Conservation (phyloP, 116 monocot species). For the Dioscorea cayenensis region DNA sequence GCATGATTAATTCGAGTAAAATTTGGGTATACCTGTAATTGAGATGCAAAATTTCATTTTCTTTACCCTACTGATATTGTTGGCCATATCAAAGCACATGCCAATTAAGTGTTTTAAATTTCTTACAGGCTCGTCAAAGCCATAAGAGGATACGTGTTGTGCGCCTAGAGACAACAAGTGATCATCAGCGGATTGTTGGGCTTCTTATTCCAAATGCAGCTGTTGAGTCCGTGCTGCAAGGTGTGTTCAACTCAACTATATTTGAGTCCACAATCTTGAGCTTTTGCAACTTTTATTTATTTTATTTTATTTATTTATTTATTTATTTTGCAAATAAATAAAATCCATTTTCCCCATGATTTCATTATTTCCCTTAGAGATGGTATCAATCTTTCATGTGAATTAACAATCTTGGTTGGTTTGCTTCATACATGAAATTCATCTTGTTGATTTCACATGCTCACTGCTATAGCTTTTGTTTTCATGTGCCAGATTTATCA, state of each 20-base stretch:
- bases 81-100: background rate
- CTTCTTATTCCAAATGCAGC: constrained; percentile 90
- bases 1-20: no score
- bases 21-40: no score
- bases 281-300: background rate
- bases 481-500: background rate
- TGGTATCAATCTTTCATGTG: background rate
- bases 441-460: background rate
- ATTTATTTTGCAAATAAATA: no score
- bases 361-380: background rate
- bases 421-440: background rate
- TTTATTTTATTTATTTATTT: no score
- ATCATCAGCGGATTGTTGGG: constrained; percentile 71
- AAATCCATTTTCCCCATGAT: background rate
- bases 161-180: constrained; percentile 73
- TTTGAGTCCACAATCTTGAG: background rate
- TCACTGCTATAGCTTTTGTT: background rate
- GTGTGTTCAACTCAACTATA: constrained; percentile 20
- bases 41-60: background rate
- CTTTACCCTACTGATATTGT: background rate
- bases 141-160: constrained; percentile 85
- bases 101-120: background rate
- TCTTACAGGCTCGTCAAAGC: constrained; percentile 59
- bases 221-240: constrained; percentile 87
- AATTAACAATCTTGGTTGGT: background rate